These are phyloP conservation scores for Shiraia sp. DNA, from an alignment of 2,329 filamentous ascomycete genomes.

Conservation along the genomic window DNA sequence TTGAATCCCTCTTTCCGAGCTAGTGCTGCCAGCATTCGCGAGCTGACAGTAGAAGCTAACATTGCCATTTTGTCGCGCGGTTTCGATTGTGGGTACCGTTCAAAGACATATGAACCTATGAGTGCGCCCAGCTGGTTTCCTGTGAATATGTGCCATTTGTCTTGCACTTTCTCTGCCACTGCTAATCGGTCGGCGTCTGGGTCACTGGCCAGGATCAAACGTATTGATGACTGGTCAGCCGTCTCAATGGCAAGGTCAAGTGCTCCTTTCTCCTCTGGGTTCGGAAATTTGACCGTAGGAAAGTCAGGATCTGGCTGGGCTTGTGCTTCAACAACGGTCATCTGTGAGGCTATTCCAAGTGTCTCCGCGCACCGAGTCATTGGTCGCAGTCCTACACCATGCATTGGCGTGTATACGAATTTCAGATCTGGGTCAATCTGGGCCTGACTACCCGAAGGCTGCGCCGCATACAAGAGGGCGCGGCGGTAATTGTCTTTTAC, in stretches of 20 bases:
- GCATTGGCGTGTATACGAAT: conserved; percentile 62
- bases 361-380: conserved; percentile 49
- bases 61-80: conserved; percentile 54
- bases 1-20: conserved; percentile 59
- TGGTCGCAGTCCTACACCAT: conserved; percentile 57
- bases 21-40: conserved; percentile 64
- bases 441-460: conserved; percentile 27
- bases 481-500: conserved; percentile 51
- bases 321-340: conserved; percentile 56
- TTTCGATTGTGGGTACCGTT: conserved; percentile 48
- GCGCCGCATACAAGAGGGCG: conserved; percentile 47
- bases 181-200: conserved; percentile 69
- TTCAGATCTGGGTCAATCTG: conserved; percentile 32
- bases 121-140: conserved; percentile 68
- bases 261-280: conserved; percentile 67
- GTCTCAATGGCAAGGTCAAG: conserved; percentile 62
- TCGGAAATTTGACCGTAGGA: conserved; percentile 66
- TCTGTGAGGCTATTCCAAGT: conserved; percentile 48
- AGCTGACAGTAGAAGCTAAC: conserved; percentile 66
- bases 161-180: conserved; percentile 61
- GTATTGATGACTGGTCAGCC: conserved; percentile 54
- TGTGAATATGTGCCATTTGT: conserved; percentile 63
- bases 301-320: conserved; percentile 65
- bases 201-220: conserved; percentile 64
- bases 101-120: conserved; percentile 60